Evolutionary conservation across 768 basidiomycete species (phyloP).

Genomic region (Auriscalpium microsporum): DNA sequence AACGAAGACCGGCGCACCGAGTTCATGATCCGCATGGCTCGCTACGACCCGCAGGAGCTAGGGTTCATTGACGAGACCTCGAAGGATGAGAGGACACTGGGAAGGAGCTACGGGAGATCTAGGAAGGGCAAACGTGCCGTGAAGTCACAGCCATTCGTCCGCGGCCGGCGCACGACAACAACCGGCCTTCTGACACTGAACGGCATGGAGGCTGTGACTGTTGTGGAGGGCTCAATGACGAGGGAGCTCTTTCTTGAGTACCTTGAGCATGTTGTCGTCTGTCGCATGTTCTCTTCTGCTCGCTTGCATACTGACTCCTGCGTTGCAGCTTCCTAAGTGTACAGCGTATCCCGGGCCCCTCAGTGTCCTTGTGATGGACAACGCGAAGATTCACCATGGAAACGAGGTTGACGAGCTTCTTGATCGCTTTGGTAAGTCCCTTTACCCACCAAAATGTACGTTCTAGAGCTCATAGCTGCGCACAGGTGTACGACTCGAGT

Average conservation of each 20-base stretch:
- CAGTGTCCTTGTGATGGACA: constrained; percentile 25
- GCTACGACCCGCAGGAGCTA: constrained; percentile 25
- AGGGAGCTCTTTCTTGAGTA: constrained; percentile 4
- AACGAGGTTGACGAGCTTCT: neutral
- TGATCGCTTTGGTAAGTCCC: constrained; percentile 4
- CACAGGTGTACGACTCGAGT: constrained; percentile 22
- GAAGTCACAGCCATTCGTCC: neutral
- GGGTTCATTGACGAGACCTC: too few species aligned
- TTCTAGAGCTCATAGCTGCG: neutral
- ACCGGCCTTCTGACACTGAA: constrained; percentile 21
- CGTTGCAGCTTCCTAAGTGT: neutral
- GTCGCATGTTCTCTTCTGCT: neutral
- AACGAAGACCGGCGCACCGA: constrained; percentile 20
- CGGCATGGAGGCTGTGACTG: constrained; percentile 21
- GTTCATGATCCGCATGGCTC: constrained; percentile 21
- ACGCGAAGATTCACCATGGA: constrained; percentile 22
- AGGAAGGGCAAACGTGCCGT: neutral
- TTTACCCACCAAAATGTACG: neutral
- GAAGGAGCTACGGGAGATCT: neutral
- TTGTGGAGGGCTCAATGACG: constrained; percentile 25
- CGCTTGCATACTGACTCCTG: neutral
- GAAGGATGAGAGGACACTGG: constrained; percentile 21
- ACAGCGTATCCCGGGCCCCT: neutral
- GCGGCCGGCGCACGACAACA: neutral
- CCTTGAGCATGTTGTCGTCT: neutral